Evolutionary conservation across 2,329 filamentous ascomycete species (phyloP), one percentile per base, ranked within the genome.

Genomic region (Apiospora malaysiana): DNA sequence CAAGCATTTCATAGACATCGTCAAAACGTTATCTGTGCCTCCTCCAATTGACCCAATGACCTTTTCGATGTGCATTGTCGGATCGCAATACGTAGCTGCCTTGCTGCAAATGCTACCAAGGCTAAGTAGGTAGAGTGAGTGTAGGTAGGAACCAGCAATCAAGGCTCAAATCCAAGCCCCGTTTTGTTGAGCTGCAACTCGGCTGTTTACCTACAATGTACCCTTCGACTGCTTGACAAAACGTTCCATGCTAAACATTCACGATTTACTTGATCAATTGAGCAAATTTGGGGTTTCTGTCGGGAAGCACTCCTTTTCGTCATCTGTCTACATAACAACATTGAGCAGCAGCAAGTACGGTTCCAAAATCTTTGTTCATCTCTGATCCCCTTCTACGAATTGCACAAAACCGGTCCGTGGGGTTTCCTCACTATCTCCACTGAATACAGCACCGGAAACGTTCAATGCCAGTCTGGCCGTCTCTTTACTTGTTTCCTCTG

Each of bases 1-100:
- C 56, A 63, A 63, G 56, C 56, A 63, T 63, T 40, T 40, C 56
- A 63, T 63, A 63, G 56, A 63, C 56, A 63, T 40, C 18, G 56
- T 40, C 56, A 40, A 63, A 63, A 32, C 25, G 21, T 63, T 40
- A 37, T 59, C 56, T 14, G 32, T 63, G 56, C 21, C 51, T 40
- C 18, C 18, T 40, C 56, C 37, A 40, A 59, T 37, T 27, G 51
- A 21, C 51, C 32, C 27, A 37, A 40, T 63, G 56, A n/a, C 56
- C 40, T 63, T 9, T 40, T n/a, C 21, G 45, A 18, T 6, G 21
- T 40, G 56, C 18, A 6, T 18, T 47, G n/a, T 21, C 45, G n/a
- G 32, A n/a, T 37, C 40, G 32, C 56, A 37, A 21, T 21, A 14
- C 21, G 21, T 63, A 63, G 32, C 32, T n/a, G 8, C 37, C 56